Base-by-base conservation (phyloP, 345 rosid genomes). In the Arabidopsis suecica region DNA sequence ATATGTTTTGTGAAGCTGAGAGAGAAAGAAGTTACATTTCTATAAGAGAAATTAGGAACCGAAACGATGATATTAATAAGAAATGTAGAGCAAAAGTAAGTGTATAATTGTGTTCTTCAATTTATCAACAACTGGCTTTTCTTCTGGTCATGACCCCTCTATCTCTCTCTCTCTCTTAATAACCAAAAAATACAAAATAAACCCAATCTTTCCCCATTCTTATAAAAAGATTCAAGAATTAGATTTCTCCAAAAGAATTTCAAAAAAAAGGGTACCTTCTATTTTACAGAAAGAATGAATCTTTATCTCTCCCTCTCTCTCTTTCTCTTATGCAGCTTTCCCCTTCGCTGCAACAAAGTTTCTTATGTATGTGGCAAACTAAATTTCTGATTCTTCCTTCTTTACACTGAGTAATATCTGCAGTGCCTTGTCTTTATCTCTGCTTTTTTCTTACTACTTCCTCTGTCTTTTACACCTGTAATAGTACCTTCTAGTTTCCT, bases 401-500 rank as follows among this genome's bases (percentile, higher is more conserved):
- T 53, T 49, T 47, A 38, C 20, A 59, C 20, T 13, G 68, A 49
- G 37, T 61, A 53, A 42, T 45, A 48, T 25, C 80, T 60, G 67
- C 71, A 72, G 48, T 64, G 62, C 30, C 44, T 23, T 58, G 22
- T 13, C 49, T 37, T 69, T 33, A 58, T 82, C 76, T 53, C 40
- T 53, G 72, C 68, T 48, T 3, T 48, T 48, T 48, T 49, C 2
- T 28, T 28, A 28, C 32, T 28, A 45, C 67, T 79, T 37, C 55
- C 66, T 66, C 80, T 68, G 80, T 69, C 71, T 80, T 79, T 66
- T 80, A 71, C 78, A 65, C 65, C 77, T 69, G 57, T 56, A 81
- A 18, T 16, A 23, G 25, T 60, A 71, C 78, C 61, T 69, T 76
- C 70, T 53, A 36, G 25, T 23, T 47, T 77, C 23, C 55, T 88